These are phyloP conservation scores for Sporothrix brasiliensis DNA, from an alignment of 2,329 filamentous ascomycete genomes.

Conservation along the genomic window DNA sequence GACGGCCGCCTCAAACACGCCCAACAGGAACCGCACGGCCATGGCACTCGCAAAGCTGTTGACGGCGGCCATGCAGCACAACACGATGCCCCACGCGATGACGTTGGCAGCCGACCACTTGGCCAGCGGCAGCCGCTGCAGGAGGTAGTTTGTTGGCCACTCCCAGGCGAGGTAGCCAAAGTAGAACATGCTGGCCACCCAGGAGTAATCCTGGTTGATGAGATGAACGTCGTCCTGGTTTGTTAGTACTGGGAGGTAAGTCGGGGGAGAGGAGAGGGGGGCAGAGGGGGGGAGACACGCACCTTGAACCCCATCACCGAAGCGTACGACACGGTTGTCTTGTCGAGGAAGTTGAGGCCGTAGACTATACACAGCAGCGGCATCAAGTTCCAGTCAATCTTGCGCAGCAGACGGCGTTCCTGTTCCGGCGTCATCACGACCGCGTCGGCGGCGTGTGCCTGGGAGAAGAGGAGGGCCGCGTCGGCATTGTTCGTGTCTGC, in stretches of 20 bases:
- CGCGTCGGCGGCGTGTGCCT: constrained; percentile 42
- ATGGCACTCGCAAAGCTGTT: constrained; percentile 63
- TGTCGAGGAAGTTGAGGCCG: constrained; percentile 59
- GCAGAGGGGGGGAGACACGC: not conserved
- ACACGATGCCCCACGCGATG: constrained; percentile 61
- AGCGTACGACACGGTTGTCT: constrained; percentile 52
- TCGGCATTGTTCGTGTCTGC: constrained; percentile 48
- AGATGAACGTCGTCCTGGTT: constrained; percentile 48
- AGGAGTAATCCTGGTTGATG: constrained; percentile 51
- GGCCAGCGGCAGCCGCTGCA: constrained; percentile 65
- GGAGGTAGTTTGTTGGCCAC: constrained; percentile 66
- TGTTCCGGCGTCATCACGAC: constrained; percentile 47
- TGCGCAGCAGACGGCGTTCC: constrained; percentile 48
- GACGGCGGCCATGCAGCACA: constrained; percentile 65
- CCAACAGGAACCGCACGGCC: constrained; percentile 68
- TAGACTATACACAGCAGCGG: constrained; percentile 61
- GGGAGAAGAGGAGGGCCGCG: constrained; percentile 49
- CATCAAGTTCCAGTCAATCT: constrained; percentile 53
- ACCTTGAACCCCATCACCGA: constrained; percentile 56
- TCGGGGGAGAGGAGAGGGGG: too few relatives aligned
- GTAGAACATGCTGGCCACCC: constrained; percentile 57
- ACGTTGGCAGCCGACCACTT: constrained; percentile 69
- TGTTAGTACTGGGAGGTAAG: not conserved
- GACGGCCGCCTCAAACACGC: constrained; percentile 68
- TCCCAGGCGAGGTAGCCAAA: constrained; percentile 59